These are phyloP conservation scores for Candida anglica DNA, from an alignment of 805 yeast genomes.

Conservation along the genomic window DNA sequence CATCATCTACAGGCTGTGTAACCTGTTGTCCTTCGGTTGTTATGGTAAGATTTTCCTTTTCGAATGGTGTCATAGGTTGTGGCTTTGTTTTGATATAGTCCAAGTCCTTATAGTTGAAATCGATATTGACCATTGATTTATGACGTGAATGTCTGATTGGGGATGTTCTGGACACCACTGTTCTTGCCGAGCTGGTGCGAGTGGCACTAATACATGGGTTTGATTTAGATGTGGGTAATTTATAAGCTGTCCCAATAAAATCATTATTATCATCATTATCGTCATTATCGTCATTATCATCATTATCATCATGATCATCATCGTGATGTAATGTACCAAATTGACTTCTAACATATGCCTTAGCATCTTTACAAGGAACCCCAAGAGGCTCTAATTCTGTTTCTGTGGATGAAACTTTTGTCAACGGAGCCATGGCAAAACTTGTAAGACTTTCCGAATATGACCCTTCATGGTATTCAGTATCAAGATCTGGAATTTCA, in stretches of 20 bases:
- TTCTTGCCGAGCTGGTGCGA: constrained; percentile 3
- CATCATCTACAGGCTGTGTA: too few species aligned
- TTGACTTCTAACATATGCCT: constrained; percentile 22
- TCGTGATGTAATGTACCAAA: constrained; percentile 17
- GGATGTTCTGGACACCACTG: constrained; percentile 6
- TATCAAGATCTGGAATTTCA: constrained; percentile 34
- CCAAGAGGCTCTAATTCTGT: constrained; percentile 30
- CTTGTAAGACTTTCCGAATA: not conserved
- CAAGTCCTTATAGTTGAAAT: constrained; percentile 11
- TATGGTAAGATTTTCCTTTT: constrained; percentile 2
- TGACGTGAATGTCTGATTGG: constrained; percentile 34
- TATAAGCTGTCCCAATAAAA: not conserved
- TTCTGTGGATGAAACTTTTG: not conserved
- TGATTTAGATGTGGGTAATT: not conserved
- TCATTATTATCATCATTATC: constrained; percentile 1
- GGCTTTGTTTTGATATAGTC: too few species aligned
- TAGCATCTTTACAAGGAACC: constrained; percentile 29
- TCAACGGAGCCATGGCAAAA: not conserved
- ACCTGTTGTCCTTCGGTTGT: too few species aligned
- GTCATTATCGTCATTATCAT: constrained; percentile 25
- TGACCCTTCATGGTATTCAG: constrained; percentile 1
- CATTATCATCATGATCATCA: constrained; percentile 25
- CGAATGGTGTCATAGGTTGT: too few species aligned
- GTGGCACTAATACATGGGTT: not conserved
- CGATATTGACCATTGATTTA: constrained; percentile 34